Evolutionary conservation across 2,329 filamentous ascomycete species (phyloP).

Genomic region (Xylariaceae sp.): DNA sequence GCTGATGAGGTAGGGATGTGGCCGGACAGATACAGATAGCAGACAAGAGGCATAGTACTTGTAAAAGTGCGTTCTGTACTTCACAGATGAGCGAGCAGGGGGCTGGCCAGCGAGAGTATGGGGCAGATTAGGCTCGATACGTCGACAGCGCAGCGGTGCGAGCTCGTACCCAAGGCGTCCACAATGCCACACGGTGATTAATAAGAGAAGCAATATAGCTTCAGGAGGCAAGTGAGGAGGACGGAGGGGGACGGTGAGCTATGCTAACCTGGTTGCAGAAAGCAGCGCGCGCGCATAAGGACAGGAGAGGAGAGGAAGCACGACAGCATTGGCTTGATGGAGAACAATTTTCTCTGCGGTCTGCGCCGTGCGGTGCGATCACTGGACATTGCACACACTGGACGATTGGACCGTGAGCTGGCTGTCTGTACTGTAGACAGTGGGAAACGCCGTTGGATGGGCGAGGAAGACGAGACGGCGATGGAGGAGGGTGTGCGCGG

Average conservation of each 20-base stretch:
- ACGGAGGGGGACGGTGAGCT: no score
- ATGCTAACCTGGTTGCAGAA: no score
- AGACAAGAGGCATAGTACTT: slow-evolving; percentile 5
- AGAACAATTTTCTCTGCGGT: no score
- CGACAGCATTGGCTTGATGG: no score
- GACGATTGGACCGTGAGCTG: no score
- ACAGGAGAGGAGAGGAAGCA: no score
- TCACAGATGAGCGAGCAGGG: not conserved
- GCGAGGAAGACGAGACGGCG: slow-evolving; percentile 27
- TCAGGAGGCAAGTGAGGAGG: slow-evolving; percentile 22
- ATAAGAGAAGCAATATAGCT: slow-evolving; percentile 28
- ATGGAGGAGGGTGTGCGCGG: slow-evolving; percentile 29
- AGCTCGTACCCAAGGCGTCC: slow-evolving; percentile 16
- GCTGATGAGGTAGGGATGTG: slow-evolving; percentile 27
- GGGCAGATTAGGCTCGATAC: slow-evolving; percentile 24
- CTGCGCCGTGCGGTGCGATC: slow-evolving; percentile 22
- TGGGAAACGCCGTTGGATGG: not conserved
- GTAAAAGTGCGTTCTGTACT: no score
- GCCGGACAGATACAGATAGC: slow-evolving; percentile 20
- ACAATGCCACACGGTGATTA: slow-evolving; percentile 1
- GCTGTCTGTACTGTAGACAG: no score
- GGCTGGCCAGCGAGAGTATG: slow-evolving; percentile 7
- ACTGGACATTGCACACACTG: slow-evolving; percentile 19
- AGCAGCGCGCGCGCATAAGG: no score
- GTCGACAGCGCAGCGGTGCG: slow-evolving; percentile 8